Evolutionary conservation across 2,329 filamentous ascomycete species (phyloP).

Genomic region (Ramichloridium luteum): DNA sequence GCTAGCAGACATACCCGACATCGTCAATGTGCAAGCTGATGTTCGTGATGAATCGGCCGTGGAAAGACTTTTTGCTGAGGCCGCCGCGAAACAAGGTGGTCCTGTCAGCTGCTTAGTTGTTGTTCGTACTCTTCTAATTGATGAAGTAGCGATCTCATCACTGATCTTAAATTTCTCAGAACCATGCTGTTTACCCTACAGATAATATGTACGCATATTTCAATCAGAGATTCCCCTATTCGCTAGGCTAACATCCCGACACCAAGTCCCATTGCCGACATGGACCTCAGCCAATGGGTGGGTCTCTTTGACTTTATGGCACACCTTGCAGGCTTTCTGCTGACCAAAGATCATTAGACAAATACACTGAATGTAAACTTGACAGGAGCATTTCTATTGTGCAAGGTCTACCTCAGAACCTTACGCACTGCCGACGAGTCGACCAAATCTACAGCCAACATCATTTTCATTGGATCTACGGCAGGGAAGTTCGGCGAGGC

Average conservation of each 20-base stretch:
- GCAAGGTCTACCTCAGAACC: slow-evolving; percentile 15
- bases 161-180: slow-evolving; percentile 10
- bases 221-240: too few species aligned
- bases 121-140: slow-evolving; percentile 1
- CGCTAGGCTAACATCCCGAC: too few species aligned
- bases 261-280: slow-evolving; percentile 18
- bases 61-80: slow-evolving; percentile 18
- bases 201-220: slow-evolving; percentile 7
- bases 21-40: slow-evolving; percentile 21
- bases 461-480: slow-evolving; percentile 24
- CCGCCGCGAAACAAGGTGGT: slow-evolving; percentile 23
- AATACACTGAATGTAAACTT: slow-evolving; percentile 21
- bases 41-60: slow-evolving; percentile 25
- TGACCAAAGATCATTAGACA: slow-evolving; percentile 2
- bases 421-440: slow-evolving; percentile 12
- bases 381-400: slow-evolving; percentile 21
- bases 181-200: slow-evolving; percentile 24
- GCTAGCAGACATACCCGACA: slow-evolving; percentile 17
- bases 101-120: slow-evolving; percentile 29
- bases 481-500: slow-evolving; percentile 24
- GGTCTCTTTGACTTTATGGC: neutral
- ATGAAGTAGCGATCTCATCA: neutral
- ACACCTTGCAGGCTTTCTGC: neutral
- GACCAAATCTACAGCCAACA: slow-evolving; percentile 16
- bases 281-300: slow-evolving; percentile 19